Percentiles rank a stretch among this genome's conserved stretches.
Conservation (phyloP, 306 rosid genomes). For the Ammopiptanthus mongolicus region DNA sequence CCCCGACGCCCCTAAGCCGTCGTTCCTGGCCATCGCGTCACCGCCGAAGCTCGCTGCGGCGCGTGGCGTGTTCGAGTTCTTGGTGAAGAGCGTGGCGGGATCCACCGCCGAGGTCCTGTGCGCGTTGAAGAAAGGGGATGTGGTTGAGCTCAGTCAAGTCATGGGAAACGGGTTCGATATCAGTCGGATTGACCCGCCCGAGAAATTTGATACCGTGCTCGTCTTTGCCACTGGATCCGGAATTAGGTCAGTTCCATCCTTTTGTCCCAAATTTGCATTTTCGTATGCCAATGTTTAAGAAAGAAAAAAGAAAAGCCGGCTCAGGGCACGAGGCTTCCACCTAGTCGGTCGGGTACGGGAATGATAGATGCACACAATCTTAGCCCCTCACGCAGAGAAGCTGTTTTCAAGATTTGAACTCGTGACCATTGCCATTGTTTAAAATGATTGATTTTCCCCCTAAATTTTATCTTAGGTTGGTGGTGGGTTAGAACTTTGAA, state of each 20-base stretch:
- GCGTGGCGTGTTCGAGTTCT: slow-evolving; percentile 67
- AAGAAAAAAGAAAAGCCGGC: too few species aligned
- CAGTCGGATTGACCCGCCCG: slow-evolving; percentile 66
- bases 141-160: slow-evolving; percentile 70
- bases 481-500: background rate
- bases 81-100: slow-evolving; percentile 79
- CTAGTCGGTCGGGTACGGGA: too few species aligned
- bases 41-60: slow-evolving; percentile 56
- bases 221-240: slow-evolving; percentile 92
- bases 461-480: background rate
- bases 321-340: too few species aligned
- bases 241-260: slow-evolving; percentile 53
- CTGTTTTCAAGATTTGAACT: too few species aligned
- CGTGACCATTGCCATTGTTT: too few species aligned
- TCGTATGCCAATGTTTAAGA: background rate
- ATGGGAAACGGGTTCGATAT: slow-evolving; percentile 83
- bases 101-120: slow-evolving; percentile 86
- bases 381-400: too few species aligned
- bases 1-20: slow-evolving; percentile 51
- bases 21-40: slow-evolving; percentile 89
- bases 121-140: slow-evolving; percentile 76
- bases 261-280: background rate
- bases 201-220: slow-evolving; percentile 51
- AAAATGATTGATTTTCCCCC: background rate
- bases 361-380: too few species aligned